These are phyloP conservation scores for Phascolomyces articulosus DNA, from an alignment of 371 early-diverging fungal genomes.

Conservation along the genomic window DNA sequence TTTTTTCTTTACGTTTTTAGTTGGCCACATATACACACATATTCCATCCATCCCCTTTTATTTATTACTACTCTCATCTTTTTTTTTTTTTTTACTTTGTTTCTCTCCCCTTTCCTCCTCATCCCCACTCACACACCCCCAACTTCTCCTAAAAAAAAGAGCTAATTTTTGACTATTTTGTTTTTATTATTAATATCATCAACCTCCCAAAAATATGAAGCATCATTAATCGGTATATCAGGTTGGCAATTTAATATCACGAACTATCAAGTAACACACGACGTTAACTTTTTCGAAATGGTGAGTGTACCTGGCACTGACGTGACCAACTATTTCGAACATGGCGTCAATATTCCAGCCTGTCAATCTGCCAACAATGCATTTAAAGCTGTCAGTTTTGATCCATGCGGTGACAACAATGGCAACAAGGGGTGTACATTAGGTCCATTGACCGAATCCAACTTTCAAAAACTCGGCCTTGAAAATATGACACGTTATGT, in stretches of 20 bases:
- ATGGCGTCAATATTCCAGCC: conserved; percentile 15
- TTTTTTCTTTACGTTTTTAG: no score
- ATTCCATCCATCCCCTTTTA: not conserved
- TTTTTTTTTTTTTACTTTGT: not conserved
- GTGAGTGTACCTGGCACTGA: conserved; percentile 51
- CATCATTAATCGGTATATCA: conserved; percentile 29
- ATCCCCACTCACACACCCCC: no score
- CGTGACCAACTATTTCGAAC: conserved; percentile 53
- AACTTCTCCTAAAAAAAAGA: no score
- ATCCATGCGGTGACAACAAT: conserved; percentile 45
- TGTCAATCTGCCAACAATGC: conserved; percentile 26
- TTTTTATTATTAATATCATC: no score
- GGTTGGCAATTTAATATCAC: conserved; percentile 41
- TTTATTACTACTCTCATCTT: conserved; percentile 4
- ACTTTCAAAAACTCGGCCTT: conserved; percentile 19
- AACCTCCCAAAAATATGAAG: no score
- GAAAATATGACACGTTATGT: conserved; percentile 39
- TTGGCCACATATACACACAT: no score
- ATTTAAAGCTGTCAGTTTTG: conserved; percentile 43
- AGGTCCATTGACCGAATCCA: conserved; percentile 17
- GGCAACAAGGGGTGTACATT: conserved; percentile 36
- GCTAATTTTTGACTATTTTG: no score
- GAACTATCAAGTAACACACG: conserved; percentile 22
- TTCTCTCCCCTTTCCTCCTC: not conserved
- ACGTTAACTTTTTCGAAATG: conserved; percentile 25